Conservation (phyloP, 2,329 filamentous ascomycete species). For the Trichoderma semiorbis region DNA sequence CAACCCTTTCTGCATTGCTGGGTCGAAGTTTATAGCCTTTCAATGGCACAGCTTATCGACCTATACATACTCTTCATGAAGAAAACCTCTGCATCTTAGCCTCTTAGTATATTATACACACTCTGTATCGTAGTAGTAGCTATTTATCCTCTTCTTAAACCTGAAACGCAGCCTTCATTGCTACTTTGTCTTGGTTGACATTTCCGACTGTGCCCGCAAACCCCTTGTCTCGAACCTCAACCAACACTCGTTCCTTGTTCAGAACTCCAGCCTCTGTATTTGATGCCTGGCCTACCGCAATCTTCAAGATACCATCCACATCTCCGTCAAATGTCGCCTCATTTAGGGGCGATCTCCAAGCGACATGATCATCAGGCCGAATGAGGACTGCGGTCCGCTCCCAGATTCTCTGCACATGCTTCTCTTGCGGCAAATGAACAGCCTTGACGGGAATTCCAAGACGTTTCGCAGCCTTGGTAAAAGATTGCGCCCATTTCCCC, state of each 20-base stretch:
- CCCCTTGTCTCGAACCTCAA: background rate
- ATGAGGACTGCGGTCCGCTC: background rate
- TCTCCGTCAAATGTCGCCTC: background rate
- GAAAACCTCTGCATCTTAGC: background rate
- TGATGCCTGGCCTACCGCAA: background rate
- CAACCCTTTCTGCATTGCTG: background rate
- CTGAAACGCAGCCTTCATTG: conserved; percentile 1
- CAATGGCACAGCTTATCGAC: background rate
- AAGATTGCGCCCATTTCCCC: background rate
- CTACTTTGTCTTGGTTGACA: background rate
- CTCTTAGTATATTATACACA: background rate
- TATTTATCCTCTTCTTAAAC: background rate
- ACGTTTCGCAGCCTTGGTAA: background rate
- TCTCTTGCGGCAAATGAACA: background rate
- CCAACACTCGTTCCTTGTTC: background rate
- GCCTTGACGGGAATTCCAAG: background rate
- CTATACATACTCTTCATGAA: background rate
- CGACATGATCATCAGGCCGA: background rate
- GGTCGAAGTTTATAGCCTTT: background rate
- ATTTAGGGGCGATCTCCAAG: background rate
- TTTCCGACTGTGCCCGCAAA: conserved; percentile 1
- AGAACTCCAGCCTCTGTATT: background rate
- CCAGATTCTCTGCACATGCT: background rate
- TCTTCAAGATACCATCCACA: background rate
- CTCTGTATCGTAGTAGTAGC: background rate